Evolutionary conservation across 2,329 filamentous ascomycete genomes (phyloP), one percentile per base, ranked within the genome.

Genomic region (Pseudocercospora macadamiae): DNA sequence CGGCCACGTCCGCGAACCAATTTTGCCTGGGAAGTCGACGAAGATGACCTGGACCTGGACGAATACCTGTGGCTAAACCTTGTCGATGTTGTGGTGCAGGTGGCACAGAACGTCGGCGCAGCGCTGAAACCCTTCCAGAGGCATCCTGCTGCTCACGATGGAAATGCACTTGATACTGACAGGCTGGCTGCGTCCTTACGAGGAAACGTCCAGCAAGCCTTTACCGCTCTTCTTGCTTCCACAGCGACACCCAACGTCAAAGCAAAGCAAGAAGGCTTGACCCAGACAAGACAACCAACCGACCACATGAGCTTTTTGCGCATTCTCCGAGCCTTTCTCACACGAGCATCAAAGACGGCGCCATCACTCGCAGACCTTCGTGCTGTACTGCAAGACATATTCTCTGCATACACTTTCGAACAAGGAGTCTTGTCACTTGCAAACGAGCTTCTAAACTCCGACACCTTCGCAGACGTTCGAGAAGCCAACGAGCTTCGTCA

Each of bases 361-460:
- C 93, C 95, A 0, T 96, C 90, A 10, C 81, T 99, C 1, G 88
- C 91, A 1, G 92, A 97, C 71, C 82, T 99, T 2, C 89, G 95
- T 44, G 85, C 85, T 5, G 93, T 97, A 0, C 83, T 99, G 1
- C 81, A 86, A 1, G 95, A 93, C 10, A 93, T 99, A 55, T 97
- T 99, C 76, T 87, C 93, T 0, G 93, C 95, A 0, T 99, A 99
- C 72, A 89, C 92, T 0, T 97, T 97, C 72, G 95, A 99, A 74
- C 59, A 93, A 73, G 93, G 90, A 0, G 90, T 99, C 14, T 82
- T 99, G 18, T 82, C 84, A 1, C 84, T 99, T 2, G 91, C 95
- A 0, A 96, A 93, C 72, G 84, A 89, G 3, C 86, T 99, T 56
- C 81, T 99, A 0, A 93, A 96, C 63, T 88, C 91, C 66, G 95